These are phyloP conservation scores for Phialophora chinensis DNA, from an alignment of 2,329 filamentous ascomycete genomes.

Conservation along the genomic window DNA sequence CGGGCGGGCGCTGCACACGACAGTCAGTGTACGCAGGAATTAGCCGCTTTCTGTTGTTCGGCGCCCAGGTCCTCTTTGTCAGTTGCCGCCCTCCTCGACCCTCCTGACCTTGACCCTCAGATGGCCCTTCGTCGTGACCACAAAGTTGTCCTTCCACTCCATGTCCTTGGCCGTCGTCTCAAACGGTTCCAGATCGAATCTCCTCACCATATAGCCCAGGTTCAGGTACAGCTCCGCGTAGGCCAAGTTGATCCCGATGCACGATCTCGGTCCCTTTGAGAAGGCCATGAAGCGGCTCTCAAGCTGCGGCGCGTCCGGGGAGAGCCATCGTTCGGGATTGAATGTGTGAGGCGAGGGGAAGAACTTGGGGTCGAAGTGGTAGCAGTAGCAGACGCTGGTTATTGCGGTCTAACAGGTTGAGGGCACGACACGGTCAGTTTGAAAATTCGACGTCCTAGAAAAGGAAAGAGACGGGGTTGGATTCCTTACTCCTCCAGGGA, in stretches of 20 bases:
- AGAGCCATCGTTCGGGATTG: conserved; percentile 30
- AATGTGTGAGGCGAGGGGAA: conserved; percentile 28
- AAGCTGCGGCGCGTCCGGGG: conserved; percentile 5
- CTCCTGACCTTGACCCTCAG: conserved; percentile 21
- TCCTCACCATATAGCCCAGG: conserved; percentile 43
- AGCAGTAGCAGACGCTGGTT: conserved; percentile 19
- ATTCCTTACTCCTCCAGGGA: conserved; percentile 17
- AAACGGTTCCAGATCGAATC: conserved; percentile 43
- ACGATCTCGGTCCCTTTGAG: conserved; percentile 35
- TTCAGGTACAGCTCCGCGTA: conserved; percentile 45
- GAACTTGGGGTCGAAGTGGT: conserved; percentile 23
- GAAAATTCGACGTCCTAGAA: no score
- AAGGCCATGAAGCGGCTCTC: conserved; percentile 29
- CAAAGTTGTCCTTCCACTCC: conserved; percentile 41
- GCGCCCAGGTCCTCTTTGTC: background rate
- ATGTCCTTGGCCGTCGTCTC: conserved; percentile 41
- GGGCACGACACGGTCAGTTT: background rate
- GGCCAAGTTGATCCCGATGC: conserved; percentile 40
- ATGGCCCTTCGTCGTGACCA: conserved; percentile 23
- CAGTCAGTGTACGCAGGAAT: no score
- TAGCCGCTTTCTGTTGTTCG: no score
- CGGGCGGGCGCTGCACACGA: no score
- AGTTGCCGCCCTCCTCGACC: background rate
- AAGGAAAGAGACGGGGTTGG: no score
- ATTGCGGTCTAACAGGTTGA: conserved; percentile 6